Conservation (phyloP, 2,329 filamentous ascomycete genomes). For the Escovopsis sp. region DNA sequence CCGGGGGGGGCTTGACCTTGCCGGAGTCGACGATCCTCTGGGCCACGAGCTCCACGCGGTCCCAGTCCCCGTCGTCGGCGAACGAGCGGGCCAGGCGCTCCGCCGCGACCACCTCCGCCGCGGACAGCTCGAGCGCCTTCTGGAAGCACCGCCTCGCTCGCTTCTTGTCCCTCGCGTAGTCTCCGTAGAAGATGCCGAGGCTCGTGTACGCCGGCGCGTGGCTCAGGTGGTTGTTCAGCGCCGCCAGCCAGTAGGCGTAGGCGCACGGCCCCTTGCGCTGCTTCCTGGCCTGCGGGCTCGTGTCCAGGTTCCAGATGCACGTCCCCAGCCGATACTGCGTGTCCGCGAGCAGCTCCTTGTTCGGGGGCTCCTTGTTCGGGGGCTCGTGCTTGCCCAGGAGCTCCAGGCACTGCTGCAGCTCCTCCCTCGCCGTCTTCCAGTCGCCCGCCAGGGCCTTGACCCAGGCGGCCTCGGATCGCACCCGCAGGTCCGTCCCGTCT, state of each 20-base stretch:
- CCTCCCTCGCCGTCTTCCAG: conserved; percentile 48
- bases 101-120: conserved; percentile 73
- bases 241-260: conserved; percentile 69
- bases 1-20: conserved; percentile 75
- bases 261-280: conserved; percentile 55
- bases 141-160: conserved; percentile 87
- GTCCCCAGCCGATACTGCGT: conserved; percentile 76
- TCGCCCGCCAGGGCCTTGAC: conserved; percentile 74
- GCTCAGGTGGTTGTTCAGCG: conserved; percentile 74
- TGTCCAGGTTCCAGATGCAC: conserved; percentile 74
- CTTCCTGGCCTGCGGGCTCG: conserved; percentile 60
- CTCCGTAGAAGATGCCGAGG: conserved; percentile 78
- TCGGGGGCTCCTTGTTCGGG: conserved; percentile 33
- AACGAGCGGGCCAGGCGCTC: conserved; percentile 76
- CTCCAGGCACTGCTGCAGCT: conserved; percentile 55
- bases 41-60: conserved; percentile 83
- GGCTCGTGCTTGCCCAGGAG: conserved; percentile 26
- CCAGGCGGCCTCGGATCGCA: conserved; percentile 84
- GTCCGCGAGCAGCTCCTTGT: conserved; percentile 63
- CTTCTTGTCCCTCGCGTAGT: conserved; percentile 77
- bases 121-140: conserved; percentile 85
- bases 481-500: conserved; percentile 59
- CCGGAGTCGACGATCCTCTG: conserved; percentile 90
- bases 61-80: conserved; percentile 86
- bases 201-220: conserved; percentile 85